These are phyloP conservation scores for Eurotiales sp. DNA, from an alignment of 2,329 filamentous ascomycete genomes.

Conservation along the genomic window DNA sequence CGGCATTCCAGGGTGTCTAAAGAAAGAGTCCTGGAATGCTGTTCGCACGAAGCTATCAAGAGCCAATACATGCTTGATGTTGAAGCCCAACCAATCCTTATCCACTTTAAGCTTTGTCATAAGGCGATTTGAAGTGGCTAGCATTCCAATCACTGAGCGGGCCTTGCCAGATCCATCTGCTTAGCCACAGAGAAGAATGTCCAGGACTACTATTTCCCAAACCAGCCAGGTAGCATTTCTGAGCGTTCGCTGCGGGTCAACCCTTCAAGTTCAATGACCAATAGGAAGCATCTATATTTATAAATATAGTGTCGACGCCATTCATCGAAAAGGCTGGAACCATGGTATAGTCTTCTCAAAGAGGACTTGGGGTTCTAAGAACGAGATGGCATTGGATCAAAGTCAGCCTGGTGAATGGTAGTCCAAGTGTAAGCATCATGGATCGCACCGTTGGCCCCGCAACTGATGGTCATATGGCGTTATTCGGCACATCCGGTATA, in stretches of 20 bases:
- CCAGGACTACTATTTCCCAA: constrained; percentile 30
- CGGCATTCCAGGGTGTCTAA: constrained; percentile 33
- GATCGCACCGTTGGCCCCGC: neutral
- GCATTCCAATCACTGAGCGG: constrained; percentile 22
- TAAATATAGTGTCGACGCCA: constrained; percentile 7
- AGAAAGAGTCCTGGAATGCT: constrained; percentile 33
- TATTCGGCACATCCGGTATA: too few relatives aligned
- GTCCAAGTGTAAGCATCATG: constrained; percentile 35
- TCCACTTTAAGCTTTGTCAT: constrained; percentile 11
- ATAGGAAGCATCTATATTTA: constrained; percentile 16
- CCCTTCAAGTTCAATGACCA: constrained; percentile 17
- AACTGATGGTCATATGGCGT: neutral
- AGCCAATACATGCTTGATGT: constrained; percentile 6
- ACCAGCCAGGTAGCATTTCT: constrained; percentile 24
- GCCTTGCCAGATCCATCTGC: constrained; percentile 5
- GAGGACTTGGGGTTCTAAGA: neutral
- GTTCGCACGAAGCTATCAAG: constrained; percentile 1
- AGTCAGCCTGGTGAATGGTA: constrained; percentile 1
- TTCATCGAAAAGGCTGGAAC: constrained; percentile 7
- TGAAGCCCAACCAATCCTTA: constrained; percentile 19
- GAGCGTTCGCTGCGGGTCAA: constrained; percentile 25
- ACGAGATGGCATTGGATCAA: neutral
- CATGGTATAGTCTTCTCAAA: constrained; percentile 10
- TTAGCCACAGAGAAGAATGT: constrained; percentile 33
- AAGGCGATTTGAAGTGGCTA: constrained; percentile 20